Conservation (phyloP, 1,139 yeast species). For the Petasospora fabianii region DNA sequence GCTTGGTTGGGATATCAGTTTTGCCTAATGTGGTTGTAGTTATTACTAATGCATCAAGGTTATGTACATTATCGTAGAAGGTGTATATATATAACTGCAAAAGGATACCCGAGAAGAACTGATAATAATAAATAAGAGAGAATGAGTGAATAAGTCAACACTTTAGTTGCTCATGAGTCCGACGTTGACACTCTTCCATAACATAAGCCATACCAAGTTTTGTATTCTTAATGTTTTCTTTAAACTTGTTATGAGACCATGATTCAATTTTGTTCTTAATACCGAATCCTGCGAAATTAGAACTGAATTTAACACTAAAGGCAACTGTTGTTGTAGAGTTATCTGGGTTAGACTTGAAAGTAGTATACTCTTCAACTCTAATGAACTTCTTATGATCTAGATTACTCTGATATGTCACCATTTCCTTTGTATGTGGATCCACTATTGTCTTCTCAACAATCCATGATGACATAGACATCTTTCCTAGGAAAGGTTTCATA, state of each 20-base stretch:
- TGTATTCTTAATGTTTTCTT: constrained; percentile 62
- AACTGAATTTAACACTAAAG: constrained; percentile 64
- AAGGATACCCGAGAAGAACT: not conserved
- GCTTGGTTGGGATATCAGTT: constrained; percentile 75
- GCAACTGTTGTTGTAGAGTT: constrained; percentile 38
- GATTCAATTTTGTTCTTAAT: constrained; percentile 72
- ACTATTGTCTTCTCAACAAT: constrained; percentile 77
- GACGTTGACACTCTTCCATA: constrained; percentile 52
- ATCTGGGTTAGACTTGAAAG: constrained; percentile 38
- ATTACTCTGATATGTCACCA: constrained; percentile 77
- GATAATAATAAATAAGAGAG: not conserved
- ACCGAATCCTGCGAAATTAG: constrained; percentile 59
- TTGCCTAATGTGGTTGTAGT: constrained; percentile 41
- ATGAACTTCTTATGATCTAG: constrained; percentile 81
- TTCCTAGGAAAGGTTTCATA: constrained; percentile 73
- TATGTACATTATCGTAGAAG: too few species aligned
- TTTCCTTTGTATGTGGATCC: constrained; percentile 53
- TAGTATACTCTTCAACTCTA: constrained; percentile 73
- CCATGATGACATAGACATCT: constrained; percentile 66
- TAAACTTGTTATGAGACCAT: constrained; percentile 74
- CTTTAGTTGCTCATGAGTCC: constrained; percentile 13
- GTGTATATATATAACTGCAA: too few species aligned
- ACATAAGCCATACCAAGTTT: constrained; percentile 75
- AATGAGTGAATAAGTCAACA: not conserved
- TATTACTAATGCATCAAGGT: too few species aligned